Percentiles rank a stretch among this genome's conserved stretches.
phyloP scores from a whole-genome alignment of 768 basidiomycete genomes.

The Kwoniella heveanensis region DNA sequence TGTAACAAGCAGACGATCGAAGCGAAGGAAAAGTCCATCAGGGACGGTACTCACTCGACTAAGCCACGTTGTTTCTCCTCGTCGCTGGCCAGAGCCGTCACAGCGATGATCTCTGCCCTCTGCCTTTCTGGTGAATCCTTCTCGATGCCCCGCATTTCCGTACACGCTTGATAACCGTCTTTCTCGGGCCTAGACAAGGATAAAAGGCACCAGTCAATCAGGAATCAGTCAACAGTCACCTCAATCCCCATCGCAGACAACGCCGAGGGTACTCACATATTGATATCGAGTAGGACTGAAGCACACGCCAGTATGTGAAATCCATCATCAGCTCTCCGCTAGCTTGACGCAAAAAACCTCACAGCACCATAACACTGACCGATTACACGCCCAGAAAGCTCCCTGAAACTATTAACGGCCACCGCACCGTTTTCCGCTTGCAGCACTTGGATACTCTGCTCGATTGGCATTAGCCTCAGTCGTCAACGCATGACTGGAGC shows the following conservation, averaged over 20 bases:
- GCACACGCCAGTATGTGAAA: no score
- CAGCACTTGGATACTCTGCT: slow-evolving; percentile 33
- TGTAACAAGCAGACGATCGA: no score
- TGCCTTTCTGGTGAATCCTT: slow-evolving; percentile 9
- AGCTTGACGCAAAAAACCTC: no score
- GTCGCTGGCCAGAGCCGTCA: slow-evolving; percentile 49
- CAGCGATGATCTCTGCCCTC: slow-evolving; percentile 45
- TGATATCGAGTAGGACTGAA: slow-evolving; percentile 52
- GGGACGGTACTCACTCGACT: slow-evolving; percentile 49
- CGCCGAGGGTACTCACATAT: slow-evolving; percentile 34
- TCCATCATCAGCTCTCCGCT: no score
- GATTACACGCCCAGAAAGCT: slow-evolving; percentile 22
- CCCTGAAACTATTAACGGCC: slow-evolving; percentile 41
- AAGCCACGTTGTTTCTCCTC: slow-evolving; percentile 42
- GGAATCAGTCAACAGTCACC: no score
- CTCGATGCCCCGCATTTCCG: slow-evolving; percentile 47
- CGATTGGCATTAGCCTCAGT: neutral
- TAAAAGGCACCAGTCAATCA: neutral
- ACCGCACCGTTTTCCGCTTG: slow-evolving; percentile 49
- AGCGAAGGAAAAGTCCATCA: neutral
- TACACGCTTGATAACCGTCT: slow-evolving; percentile 48
- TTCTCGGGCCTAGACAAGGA: slow-evolving; percentile 36
- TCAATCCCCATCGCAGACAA: neutral
- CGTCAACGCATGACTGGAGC: neutral
- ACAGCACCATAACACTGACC: slow-evolving; percentile 28